These are phyloP conservation scores for Backusella tarrabulga DNA, from an alignment of 192 early-diverging fungal species.

Conservation along the genomic window DNA sequence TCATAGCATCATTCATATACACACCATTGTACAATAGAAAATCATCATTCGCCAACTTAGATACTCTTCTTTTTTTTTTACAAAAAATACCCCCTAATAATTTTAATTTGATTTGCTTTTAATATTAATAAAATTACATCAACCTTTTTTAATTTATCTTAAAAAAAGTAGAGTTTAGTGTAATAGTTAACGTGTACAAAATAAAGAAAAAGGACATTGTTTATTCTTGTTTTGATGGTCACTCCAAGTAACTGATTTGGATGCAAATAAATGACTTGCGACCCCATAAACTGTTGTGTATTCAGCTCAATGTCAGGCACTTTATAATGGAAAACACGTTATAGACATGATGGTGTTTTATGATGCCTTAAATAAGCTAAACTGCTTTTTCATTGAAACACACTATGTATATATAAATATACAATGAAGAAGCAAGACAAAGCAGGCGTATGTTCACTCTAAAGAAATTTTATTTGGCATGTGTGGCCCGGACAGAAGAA, in stretches of 20 bases:
- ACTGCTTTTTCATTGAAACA: too few relatives aligned
- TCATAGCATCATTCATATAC: constrained; percentile 1
- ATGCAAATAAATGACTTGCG: not conserved
- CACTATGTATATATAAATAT: too few relatives aligned
- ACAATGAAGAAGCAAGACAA: too few relatives aligned
- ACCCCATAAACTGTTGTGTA: not conserved
- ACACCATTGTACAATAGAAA: constrained; percentile 5
- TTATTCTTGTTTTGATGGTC: not conserved
- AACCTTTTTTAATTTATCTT: not conserved
- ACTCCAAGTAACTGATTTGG: not conserved
- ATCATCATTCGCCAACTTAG: not conserved
- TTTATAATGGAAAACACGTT: too few relatives aligned
- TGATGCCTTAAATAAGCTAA: too few relatives aligned
- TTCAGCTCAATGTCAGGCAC: not conserved
- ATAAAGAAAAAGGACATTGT: not conserved
- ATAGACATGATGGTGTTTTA: too few relatives aligned
- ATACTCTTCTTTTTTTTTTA: not conserved
- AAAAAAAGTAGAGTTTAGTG: not conserved
- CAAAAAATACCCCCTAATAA: not conserved
- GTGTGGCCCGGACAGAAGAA: not conserved
- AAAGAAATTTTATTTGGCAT: not conserved
- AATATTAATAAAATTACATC: not conserved
- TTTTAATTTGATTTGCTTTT: constrained; percentile 3
- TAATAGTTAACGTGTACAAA: not conserved
- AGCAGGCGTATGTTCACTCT: not conserved